These are phyloP conservation scores for Rhodotorula sp. DNA, from an alignment of 1,284 basidiomycete species.

Conservation along the genomic window DNA sequence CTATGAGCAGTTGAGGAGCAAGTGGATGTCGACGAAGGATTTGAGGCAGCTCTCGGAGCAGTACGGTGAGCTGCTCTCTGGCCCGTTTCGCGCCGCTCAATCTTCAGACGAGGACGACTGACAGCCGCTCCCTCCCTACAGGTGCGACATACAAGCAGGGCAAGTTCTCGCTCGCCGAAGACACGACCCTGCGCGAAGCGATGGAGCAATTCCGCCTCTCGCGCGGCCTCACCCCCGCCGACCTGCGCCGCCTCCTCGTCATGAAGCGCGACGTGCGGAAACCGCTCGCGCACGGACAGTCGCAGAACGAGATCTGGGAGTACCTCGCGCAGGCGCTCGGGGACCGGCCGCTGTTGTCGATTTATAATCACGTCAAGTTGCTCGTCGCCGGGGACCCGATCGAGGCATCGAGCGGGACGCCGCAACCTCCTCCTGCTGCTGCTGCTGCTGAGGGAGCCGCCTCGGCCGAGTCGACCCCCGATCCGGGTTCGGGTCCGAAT, in stretches of 20 bases:
- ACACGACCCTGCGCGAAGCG: conserved; percentile 61
- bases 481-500: neutral
- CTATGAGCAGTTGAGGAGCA: conserved; percentile 17
- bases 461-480: neutral
- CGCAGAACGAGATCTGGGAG: conserved; percentile 62
- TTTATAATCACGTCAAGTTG: conserved; percentile 74
- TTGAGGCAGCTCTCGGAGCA: conserved; percentile 15
- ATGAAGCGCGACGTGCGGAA: conserved; percentile 56
- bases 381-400: conserved; percentile 58
- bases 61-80: conserved; percentile 11
- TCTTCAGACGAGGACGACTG: neutral
- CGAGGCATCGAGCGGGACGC: neutral
- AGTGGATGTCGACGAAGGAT: conserved; percentile 23
- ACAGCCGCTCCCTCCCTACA: neutral
- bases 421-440: conserved; percentile 54
- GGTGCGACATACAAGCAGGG: conserved; percentile 65
- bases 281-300: neutral
- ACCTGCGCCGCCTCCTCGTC: conserved; percentile 63
- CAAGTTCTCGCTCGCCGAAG: conserved; percentile 73
- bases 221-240: conserved; percentile 57
- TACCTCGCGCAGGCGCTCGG: conserved; percentile 68
- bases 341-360: conserved; percentile 69
- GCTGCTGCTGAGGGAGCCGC: conserved; percentile 55
- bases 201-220: conserved; percentile 62
- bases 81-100: neutral